Percentiles rank a stretch among this genome's conserved stretches.
These are phyloP conservation scores for Candida insectorum DNA, from an alignment of 805 yeast genomes.

Conservation along the genomic window DNA sequence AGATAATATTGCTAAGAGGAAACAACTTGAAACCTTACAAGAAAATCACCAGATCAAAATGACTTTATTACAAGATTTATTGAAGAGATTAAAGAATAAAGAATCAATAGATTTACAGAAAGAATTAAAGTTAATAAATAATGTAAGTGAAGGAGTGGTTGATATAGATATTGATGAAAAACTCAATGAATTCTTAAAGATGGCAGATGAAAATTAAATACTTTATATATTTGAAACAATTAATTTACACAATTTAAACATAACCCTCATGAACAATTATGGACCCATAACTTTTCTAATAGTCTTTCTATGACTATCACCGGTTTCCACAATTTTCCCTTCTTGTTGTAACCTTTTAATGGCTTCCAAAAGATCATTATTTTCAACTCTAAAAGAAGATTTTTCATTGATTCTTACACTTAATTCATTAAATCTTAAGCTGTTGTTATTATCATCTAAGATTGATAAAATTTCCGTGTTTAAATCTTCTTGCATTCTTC, in stretches of 20 bases:
- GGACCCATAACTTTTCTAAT: conserved; percentile 30
- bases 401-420: conserved; percentile 63
- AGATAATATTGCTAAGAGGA: conserved; percentile 45
- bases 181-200: conserved; percentile 31
- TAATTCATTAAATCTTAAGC: conserved; percentile 58
- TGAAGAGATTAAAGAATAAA: conserved; percentile 25
- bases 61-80: conserved; percentile 27
- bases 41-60: conserved; percentile 38
- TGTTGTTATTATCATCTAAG: conserved; percentile 46
- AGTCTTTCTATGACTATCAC: conserved; percentile 69
- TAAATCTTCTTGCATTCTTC: conserved; percentile 72
- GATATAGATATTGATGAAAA: conserved; percentile 40
- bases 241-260: conserved; percentile 1
- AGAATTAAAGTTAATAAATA: conserved; percentile 36
- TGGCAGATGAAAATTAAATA: conserved; percentile 21
- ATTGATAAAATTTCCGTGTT: conserved; percentile 55
- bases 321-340: conserved; percentile 62
- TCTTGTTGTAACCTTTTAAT: conserved; percentile 68
- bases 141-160: conserved; percentile 14
- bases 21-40: conserved; percentile 39
- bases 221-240: background rate
- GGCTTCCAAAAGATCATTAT: conserved; percentile 65
- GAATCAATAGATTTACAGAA: conserved; percentile 40
- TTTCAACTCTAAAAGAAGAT: conserved; percentile 61
- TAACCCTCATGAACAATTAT: too few species aligned